Evolutionary conservation across 2,329 filamentous ascomycete genomes (phyloP), one percentile per base, ranked within the genome.

Genomic region (Sphaerostilbella broomeana): DNA sequence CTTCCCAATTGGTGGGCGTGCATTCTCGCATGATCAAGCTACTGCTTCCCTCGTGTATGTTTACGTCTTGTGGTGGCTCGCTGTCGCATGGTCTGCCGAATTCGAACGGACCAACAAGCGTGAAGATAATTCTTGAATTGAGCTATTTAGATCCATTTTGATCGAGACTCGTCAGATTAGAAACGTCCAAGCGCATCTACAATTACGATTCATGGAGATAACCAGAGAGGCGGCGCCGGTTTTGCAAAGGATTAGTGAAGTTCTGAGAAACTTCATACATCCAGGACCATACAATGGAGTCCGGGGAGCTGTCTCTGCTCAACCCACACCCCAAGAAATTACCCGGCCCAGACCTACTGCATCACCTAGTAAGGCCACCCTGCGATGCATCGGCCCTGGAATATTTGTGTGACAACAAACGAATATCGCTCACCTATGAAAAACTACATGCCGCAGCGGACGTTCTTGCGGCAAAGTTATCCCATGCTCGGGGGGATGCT

Each of bases 361-460:
- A 76, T 57, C 60, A 84, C 8, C 69, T 94, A 6, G 74, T 92
- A 34, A 60, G 66, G n/a, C 27, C 47, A 12, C 28, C 60, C 3
- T 46, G 40, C 29, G 47, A 52, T 18, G 28, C 40, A 7, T 42
- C 45, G 32, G 61, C 62, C 9, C 50, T 65, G 34, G 59, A 64
- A 29, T 55, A 61, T 38, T 46, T 60, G 35, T 46, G 47, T 24
- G 46, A 45, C n/a, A 42, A 42, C 15, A 36, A 43, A 22, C 49
- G 44, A 20, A 61, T 59, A 8, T 62, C 54, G 2, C 55, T 85
- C 29, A 77, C 79, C 0, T 94, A 89, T 54, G 40, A 55, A 8
- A 61, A 79, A 28, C 64, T 92, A 16, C 79, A 89, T 53, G 48
- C 55, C 19, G 63, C 69, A 20, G 77, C 83, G 8, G 63, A 75